Percentiles rank a stretch among this genome's conserved stretches.
Evolutionary conservation across 1,139 yeast species (phyloP).

Genomic region (Hyphopichia burtonii): DNA sequence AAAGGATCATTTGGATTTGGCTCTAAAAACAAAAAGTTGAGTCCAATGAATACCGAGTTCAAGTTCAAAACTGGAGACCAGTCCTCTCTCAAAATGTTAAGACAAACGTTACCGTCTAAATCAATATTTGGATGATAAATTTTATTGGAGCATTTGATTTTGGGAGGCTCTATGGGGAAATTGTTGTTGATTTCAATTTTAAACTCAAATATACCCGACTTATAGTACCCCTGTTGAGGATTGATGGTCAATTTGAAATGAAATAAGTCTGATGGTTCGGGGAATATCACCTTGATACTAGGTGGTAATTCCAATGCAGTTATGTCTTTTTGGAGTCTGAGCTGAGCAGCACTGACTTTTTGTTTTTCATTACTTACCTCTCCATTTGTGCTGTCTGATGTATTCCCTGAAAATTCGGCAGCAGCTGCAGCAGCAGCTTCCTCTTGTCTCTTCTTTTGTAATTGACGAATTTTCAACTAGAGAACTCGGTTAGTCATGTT

Average conservation of each 20-base stretch:
- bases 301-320: conserved; percentile 68
- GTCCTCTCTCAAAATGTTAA: conserved; percentile 88
- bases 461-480: conserved; percentile 56
- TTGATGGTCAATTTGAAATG: conserved; percentile 56
- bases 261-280: conserved; percentile 58
- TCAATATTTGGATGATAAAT: conserved; percentile 96
- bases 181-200: conserved; percentile 61
- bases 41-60: conserved; percentile 79
- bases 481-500: not conserved
- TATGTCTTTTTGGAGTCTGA: conserved; percentile 60
- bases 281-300: conserved; percentile 56
- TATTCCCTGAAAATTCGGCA: conserved; percentile 1
- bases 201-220: conserved; percentile 67
- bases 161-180: conserved; percentile 94
- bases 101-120: conserved; percentile 83
- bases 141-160: conserved; percentile 65
- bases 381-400: not conserved
- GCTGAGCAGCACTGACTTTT: conserved; percentile 51
- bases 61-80: conserved; percentile 94
- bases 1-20: conserved; percentile 93
- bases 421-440: conserved; percentile 28
- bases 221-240: conserved; percentile 83
- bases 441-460: conserved; percentile 58
- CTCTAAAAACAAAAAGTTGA: conserved; percentile 81
- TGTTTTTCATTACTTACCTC: conserved; percentile 3